Conservation (phyloP, 192 early-diverging fungal genomes). For the Phlyctochytrium bullatum region DNA sequence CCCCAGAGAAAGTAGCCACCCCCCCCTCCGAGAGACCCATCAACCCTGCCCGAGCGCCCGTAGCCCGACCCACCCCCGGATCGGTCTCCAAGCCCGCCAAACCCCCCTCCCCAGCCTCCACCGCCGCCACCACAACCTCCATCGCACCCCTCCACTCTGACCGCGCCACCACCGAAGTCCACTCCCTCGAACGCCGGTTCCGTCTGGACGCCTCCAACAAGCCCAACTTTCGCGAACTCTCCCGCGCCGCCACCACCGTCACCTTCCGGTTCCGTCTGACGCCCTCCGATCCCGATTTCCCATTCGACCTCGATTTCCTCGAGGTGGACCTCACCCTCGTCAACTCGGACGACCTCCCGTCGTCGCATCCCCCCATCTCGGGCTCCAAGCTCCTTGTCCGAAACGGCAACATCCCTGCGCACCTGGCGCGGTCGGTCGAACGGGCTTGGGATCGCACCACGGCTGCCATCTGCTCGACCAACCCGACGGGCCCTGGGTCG, state of each 20-base stretch:
- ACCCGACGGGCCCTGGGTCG: constrained; percentile 4
- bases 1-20: background rate
- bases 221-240: background rate
- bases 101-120: background rate
- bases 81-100: constrained; percentile 3
- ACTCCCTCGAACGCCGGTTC: constrained; percentile 15
- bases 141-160: too few species aligned
- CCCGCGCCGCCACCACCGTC: background rate
- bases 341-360: constrained; percentile 2
- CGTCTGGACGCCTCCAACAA: background rate
- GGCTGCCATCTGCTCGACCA: background rate
- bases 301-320: constrained; percentile 23
- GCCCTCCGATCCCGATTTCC: constrained; percentile 24
- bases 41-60: constrained; percentile 4
- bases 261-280: constrained; percentile 5
- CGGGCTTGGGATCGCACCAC: constrained; percentile 9
- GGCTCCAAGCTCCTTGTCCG: constrained; percentile 18
- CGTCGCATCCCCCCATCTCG: background rate
- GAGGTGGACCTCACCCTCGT: constrained; percentile 7
- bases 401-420: constrained; percentile 10
- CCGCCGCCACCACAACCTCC: too few species aligned
- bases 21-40: background rate
- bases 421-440: constrained; percentile 17
- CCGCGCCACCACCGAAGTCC: constrained; percentile 13
- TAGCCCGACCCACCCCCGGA: constrained; percentile 7